phyloP scores from a whole-genome alignment of 2,329 filamentous ascomycete genomes.

The Trichoderma brevicompactum region DNA sequence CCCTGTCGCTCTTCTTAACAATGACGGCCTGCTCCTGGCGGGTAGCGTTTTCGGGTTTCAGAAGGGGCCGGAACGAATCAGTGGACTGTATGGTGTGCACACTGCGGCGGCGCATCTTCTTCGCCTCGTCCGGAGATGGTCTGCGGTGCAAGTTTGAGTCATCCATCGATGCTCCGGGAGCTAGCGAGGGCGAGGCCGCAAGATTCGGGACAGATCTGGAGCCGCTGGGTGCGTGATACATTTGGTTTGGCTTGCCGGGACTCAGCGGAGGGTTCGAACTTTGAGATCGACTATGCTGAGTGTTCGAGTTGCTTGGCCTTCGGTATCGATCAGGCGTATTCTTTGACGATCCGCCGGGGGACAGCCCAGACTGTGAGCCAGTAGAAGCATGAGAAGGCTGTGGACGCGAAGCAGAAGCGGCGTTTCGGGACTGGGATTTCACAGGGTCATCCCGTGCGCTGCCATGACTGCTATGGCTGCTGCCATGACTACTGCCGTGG shows the following conservation, averaged over 20 bases:
- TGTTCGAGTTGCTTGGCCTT: slow-evolving; percentile 55
- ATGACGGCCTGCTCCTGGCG: slow-evolving; percentile 6
- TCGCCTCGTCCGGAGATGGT: slow-evolving; percentile 66
- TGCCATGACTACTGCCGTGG: slow-evolving; percentile 8
- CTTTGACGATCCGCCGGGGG: slow-evolving; percentile 45
- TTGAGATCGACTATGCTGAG: slow-evolving; percentile 46
- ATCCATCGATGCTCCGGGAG: slow-evolving; percentile 62
- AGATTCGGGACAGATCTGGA: slow-evolving; percentile 47
- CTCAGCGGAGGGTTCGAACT: slow-evolving; percentile 37
- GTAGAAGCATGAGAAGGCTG: slow-evolving; percentile 49
- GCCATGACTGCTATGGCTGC: slow-evolving; percentile 40
- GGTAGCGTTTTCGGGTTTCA: slow-evolving; percentile 20
- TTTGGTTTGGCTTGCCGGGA: slow-evolving; percentile 37
- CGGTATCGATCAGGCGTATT: slow-evolving; percentile 78
- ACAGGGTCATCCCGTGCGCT: slow-evolving; percentile 59
- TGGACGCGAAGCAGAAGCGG: slow-evolving; percentile 47
- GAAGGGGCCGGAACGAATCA: slow-evolving; percentile 33
- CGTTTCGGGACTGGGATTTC: slow-evolving; percentile 49
- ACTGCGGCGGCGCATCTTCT: slow-evolving; percentile 80
- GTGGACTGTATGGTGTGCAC: slow-evolving; percentile 65
- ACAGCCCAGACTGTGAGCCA: slow-evolving; percentile 54
- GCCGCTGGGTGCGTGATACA: slow-evolving; percentile 39
- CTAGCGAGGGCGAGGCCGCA: slow-evolving; percentile 50
- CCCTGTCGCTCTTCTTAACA: slow-evolving; percentile 2
- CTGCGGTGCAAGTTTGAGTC: slow-evolving; percentile 68